Evolutionary conservation across 768 basidiomycete species (phyloP), one percentile per base, ranked within the genome.

Genomic region (Collybiopsis luxurians): DNA sequence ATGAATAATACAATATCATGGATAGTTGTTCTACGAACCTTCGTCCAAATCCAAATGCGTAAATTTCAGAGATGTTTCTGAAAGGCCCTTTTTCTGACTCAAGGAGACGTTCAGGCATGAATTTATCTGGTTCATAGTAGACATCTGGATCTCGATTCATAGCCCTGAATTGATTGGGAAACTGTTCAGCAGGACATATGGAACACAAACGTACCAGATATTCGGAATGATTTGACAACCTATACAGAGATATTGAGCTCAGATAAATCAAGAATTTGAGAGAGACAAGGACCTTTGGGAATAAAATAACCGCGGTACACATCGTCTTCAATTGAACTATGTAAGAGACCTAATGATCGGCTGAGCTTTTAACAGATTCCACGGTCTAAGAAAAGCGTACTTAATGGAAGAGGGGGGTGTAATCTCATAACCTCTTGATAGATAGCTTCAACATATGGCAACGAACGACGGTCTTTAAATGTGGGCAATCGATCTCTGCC

Each of bases 401-500:
- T 28, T 9, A 50, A 28, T 4, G 48, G 30, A 31, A 36, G 4
- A 34, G 48, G 13, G 2, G 48, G 48, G 21, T 34, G 4, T 11
- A 30, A 13, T 31, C 48, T 1, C 48, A 50, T 50, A 12, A 50
- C 28, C 26, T 50, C 48, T 6, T n/a, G 30, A 24, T 50, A 50
- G 3, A 50, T 50, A n/a, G 48, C 48, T 36, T 50, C 48, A n/a
- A 50, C 11, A 28, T 50, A 50, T 30, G 48, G 48, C 13, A 50
- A 12, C 12, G 52, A 44, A 9, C 1, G 52, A 4, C 59, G 57
- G 44, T 70, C 69, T 3, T 60, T 59, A 24, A 63, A 58, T 1
- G 55, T 62, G 1, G 71, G 71, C 3, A 71, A 48, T n/a, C 67
- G 62, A 15, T 65, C 61, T 4, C 21, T 48, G 15, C 66, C 66